Percentiles rank a stretch among this genome's conserved stretches.
Conservation (phyloP, 2,329 filamentous ascomycete genomes). For the Clarireedia monteithiana region DNA sequence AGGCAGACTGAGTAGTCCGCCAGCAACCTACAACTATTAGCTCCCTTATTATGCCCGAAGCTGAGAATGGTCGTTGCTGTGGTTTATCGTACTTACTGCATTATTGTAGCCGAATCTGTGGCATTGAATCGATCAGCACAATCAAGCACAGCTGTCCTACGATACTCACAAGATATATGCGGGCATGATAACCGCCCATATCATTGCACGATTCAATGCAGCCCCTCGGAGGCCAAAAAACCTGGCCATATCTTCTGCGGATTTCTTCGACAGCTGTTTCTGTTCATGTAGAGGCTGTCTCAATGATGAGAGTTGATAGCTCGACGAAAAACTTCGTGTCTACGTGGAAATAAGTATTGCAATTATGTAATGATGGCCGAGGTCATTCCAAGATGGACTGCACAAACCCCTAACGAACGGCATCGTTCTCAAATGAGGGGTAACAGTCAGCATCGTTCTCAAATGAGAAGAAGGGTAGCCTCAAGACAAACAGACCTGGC, state of each 20-base stretch:
- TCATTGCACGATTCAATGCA: slow-evolving; percentile 42
- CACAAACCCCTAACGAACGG: background rate
- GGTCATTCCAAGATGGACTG: too few relatives aligned
- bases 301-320: too few relatives aligned
- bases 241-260: slow-evolving; percentile 31
- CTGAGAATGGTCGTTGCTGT: too few relatives aligned
- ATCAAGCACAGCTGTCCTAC: slow-evolving; percentile 4
- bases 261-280: background rate
- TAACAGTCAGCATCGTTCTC: background rate
- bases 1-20: slow-evolving; percentile 35
- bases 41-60: background rate
- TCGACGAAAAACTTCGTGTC: too few relatives aligned
- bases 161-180: slow-evolving; percentile 58
- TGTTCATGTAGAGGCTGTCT: too few relatives aligned
- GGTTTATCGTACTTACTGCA: background rate
- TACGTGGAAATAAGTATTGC: too few relatives aligned
- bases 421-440: background rate
- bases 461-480: background rate
- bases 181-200: slow-evolving; percentile 56
- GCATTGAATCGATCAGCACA: background rate
- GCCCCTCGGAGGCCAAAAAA: slow-evolving; percentile 57
- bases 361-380: too few relatives aligned
- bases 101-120: slow-evolving; percentile 41
- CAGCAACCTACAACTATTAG: slow-evolving; percentile 33
- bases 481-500: background rate